phyloP scores from a whole-genome alignment of 2,329 filamentous ascomycete genomes.

The Chalaropsis ovoidea region DNA sequence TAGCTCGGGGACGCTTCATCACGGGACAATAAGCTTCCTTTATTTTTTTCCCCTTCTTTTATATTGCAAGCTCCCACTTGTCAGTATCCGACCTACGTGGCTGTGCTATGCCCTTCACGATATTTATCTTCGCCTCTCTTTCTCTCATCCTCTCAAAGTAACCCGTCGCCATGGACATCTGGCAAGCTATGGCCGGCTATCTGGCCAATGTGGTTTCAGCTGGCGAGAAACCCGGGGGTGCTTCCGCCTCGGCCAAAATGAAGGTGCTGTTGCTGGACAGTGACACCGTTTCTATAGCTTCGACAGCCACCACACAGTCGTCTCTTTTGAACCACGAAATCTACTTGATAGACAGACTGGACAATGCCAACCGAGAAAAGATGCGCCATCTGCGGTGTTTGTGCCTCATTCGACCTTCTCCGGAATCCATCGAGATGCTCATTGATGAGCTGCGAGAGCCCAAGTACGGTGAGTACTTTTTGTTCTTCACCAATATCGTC shows the following conservation, averaged over 20 bases:
- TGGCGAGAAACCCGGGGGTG: conserved; percentile 45
- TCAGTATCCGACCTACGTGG: background rate
- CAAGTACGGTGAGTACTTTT: conserved; percentile 92
- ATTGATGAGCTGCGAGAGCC: conserved; percentile 94
- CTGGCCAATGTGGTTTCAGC: conserved; percentile 74
- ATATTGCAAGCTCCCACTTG: background rate
- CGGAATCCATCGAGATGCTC: conserved; percentile 83
- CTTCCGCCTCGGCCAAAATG: conserved; percentile 77
- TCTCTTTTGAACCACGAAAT: conserved; percentile 91
- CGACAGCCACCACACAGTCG: conserved; percentile 91
- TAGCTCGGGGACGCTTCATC: background rate
- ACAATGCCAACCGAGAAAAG: conserved; percentile 83
- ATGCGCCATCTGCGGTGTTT: conserved; percentile 94
- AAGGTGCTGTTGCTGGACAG: conserved; percentile 90
- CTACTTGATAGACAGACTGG: conserved; percentile 91
- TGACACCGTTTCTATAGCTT: conserved; percentile 89
- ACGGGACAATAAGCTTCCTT: background rate
- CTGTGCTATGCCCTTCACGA: background rate
- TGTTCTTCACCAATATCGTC: conserved; percentile 96
- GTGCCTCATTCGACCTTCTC: conserved; percentile 83
- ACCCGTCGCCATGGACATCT: conserved; percentile 67
- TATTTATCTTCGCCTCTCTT: background rate
- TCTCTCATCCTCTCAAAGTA: background rate
- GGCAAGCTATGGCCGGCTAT: conserved; percentile 86
- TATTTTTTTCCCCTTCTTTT: background rate